Evolutionary conservation across 192 early-diverging fungal genomes (phyloP).

Genomic region (Umbelopsis sp.): DNA sequence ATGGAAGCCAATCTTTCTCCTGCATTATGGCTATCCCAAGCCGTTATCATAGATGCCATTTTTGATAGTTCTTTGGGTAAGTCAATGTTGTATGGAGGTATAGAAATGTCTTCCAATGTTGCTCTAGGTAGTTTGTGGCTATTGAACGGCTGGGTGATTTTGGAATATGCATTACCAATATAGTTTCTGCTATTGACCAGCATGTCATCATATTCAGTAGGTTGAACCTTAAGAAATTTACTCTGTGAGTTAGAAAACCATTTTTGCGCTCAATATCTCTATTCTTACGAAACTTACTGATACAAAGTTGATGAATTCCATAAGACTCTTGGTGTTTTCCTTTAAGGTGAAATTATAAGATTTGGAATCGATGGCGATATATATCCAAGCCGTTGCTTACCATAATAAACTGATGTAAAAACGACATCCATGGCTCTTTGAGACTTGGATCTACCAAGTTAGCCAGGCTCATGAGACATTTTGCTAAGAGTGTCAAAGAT

Average conservation of each 20-base stretch:
- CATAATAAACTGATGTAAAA: slow-evolving; percentile 63
- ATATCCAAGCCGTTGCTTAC: slow-evolving; percentile 19
- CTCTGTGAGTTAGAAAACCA: no score
- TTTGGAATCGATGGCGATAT: background rate
- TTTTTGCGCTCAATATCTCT: no score
- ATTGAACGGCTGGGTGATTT: background rate
- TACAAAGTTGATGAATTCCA: slow-evolving; percentile 64
- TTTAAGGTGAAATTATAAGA: slow-evolving; percentile 20
- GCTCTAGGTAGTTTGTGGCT: background rate
- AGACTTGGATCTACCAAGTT: slow-evolving; percentile 64
- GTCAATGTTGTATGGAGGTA: slow-evolving; percentile 30
- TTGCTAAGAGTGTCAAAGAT: slow-evolving; percentile 71
- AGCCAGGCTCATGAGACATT: slow-evolving; percentile 70
- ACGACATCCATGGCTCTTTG: slow-evolving; percentile 72
- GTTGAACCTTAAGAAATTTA: background rate
- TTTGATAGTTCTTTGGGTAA: slow-evolving; percentile 25
- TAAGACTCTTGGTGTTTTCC: slow-evolving; percentile 59
- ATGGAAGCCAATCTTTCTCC: background rate
- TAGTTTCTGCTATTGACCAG: background rate
- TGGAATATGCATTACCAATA: background rate
- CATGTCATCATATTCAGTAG: background rate
- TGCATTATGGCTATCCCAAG: background rate
- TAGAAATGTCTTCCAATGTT: slow-evolving; percentile 22
- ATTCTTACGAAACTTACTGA: slow-evolving; percentile 32
- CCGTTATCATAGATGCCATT: background rate